Evolutionary conservation across 305 asterid species (phyloP).

Genomic region (Fraxinus platypoda): DNA sequence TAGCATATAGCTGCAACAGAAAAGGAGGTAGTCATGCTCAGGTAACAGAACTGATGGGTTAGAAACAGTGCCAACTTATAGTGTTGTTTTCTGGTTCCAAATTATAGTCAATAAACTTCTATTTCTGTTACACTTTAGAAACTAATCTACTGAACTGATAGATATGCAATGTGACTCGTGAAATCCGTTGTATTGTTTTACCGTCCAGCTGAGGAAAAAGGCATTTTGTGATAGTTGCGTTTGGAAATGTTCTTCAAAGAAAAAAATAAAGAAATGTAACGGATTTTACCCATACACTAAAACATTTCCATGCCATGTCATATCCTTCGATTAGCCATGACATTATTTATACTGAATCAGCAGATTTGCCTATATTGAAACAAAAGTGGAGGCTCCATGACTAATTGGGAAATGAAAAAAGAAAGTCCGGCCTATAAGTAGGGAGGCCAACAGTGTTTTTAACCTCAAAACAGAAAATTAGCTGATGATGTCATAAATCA

Average conservation of each 20-base stretch:
- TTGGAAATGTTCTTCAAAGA: not conserved
- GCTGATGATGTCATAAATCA: slow-evolving; percentile 11
- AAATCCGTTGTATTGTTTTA: not conserved
- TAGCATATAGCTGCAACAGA: slow-evolving; percentile 28
- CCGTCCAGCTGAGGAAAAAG: not conserved
- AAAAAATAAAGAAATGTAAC: no score
- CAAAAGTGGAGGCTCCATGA: not conserved
- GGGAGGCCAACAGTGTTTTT: not conserved
- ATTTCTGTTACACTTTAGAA: not conserved
- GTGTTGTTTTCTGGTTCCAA: not conserved
- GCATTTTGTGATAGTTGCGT: not conserved
- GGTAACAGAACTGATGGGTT: not conserved
- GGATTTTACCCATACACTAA: not conserved
- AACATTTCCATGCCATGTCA: not conserved
- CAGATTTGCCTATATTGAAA: not conserved
- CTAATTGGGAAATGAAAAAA: not conserved
- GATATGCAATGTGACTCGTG: not conserved
- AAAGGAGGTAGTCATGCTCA: not conserved
- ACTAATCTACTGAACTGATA: not conserved
- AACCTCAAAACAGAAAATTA: not conserved
- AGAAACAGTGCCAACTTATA: not conserved
- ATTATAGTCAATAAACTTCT: not conserved
- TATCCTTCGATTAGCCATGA: not conserved
- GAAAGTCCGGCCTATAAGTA: not conserved
- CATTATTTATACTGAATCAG: not conserved